A percentile compares a stretch with the other conserved stretches of the same genome.
These are phyloP conservation scores for Larix sibirica DNA, from an alignment of 83 land plant species.

Conservation along the genomic window DNA sequence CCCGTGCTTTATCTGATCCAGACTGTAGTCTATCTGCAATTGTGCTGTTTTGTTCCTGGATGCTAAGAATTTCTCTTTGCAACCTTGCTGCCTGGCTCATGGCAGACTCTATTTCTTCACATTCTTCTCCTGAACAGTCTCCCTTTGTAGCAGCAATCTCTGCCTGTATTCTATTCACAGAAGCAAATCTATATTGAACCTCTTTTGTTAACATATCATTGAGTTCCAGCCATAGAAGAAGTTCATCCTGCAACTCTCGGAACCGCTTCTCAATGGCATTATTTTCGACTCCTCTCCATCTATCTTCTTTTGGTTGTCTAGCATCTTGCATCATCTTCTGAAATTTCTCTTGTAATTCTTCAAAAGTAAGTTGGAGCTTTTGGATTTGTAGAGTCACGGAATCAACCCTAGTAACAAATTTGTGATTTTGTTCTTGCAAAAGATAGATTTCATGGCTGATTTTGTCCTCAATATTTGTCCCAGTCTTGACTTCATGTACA, in stretches of 20 bases:
- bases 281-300: conserved; percentile 1
- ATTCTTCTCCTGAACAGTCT: conserved; percentile 5
- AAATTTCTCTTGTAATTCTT: conserved; percentile 41
- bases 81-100: conserved; percentile 53
- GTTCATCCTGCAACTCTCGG: conserved; percentile 47
- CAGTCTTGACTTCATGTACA: not conserved
- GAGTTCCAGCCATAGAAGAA: conserved; percentile 42
- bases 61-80: conserved; percentile 61
- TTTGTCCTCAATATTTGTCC: conserved; percentile 38
- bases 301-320: not conserved
- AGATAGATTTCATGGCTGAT: conserved; percentile 40
- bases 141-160: conserved; percentile 28
- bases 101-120: conserved; percentile 27
- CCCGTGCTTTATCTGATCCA: conserved; percentile 36
- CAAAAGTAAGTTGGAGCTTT: conserved; percentile 37
- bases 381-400: conserved; percentile 47
- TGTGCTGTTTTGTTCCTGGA: conserved; percentile 66
- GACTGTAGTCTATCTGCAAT: conserved; percentile 42
- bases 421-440: conserved; percentile 53
- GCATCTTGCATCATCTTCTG: conserved; percentile 27
- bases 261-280: conserved; percentile 43
- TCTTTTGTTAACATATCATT: conserved; percentile 42
- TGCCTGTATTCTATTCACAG: conserved; percentile 41
- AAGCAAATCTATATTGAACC: conserved; percentile 30
- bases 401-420: conserved; percentile 60